phyloP scores from a whole-genome alignment of 2,329 filamentous ascomycete genomes.

The Phyllosticta citrichinensis region DNA sequence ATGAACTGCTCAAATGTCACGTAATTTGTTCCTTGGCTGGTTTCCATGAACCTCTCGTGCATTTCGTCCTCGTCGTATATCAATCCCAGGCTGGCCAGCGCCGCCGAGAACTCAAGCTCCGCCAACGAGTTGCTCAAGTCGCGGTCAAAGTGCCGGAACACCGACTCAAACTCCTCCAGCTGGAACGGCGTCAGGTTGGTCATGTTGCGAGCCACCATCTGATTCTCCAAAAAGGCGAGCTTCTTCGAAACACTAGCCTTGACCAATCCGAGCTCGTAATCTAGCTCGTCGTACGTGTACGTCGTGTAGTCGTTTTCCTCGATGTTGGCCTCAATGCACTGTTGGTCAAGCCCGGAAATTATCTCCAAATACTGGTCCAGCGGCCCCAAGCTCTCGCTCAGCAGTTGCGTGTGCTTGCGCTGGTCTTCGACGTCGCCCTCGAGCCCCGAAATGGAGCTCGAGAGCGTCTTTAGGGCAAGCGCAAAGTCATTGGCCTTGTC shows the following conservation, averaged over 20 bases:
- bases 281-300: constrained; percentile 92
- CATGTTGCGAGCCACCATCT: constrained; percentile 97
- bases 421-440: constrained; percentile 97
- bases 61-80: constrained; percentile 98
- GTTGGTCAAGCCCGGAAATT: constrained; percentile 74
- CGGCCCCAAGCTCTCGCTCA: constrained; percentile 76
- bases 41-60: constrained; percentile 87
- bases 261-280: constrained; percentile 86
- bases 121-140: constrained; percentile 82
- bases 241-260: constrained; percentile 93
- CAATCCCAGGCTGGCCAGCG: constrained; percentile 84
- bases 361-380: constrained; percentile 85
- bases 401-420: constrained; percentile 70
- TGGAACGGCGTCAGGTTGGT: constrained; percentile 97
- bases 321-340: constrained; percentile 93
- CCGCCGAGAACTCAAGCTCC: constrained; percentile 92
- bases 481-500: constrained; percentile 99
- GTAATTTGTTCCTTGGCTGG: constrained; percentile 65
- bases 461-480: constrained; percentile 86
- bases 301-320: constrained; percentile 99
- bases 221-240: constrained; percentile 91
- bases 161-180: constrained; percentile 94
- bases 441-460: constrained; percentile 88
- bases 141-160: constrained; percentile 95
- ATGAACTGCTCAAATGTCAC: constrained; percentile 99